phyloP scores from a whole-genome alignment of 805 yeast genomes.

The Starmerella tilneyi region DNA sequence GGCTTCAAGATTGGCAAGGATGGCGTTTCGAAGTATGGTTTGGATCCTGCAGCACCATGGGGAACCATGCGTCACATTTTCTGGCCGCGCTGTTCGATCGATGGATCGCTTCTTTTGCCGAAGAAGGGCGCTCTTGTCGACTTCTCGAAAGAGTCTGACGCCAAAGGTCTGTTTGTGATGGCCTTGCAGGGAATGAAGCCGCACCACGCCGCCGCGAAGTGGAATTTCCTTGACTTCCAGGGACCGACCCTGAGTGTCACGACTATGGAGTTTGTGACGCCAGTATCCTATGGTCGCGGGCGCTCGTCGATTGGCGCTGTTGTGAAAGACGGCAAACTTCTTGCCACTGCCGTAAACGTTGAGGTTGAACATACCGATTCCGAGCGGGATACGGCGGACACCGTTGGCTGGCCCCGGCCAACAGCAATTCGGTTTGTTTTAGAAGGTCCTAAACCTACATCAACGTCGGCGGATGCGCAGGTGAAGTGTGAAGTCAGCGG shows the following conservation, averaged over 20 bases:
- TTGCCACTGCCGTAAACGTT: conserved; percentile 58
- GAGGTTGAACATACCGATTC: conserved; percentile 40
- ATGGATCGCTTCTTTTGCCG: conserved; percentile 51
- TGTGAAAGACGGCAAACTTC: conserved; percentile 51
- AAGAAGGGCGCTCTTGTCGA: conserved; percentile 31
- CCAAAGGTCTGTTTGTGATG: conserved; percentile 73
- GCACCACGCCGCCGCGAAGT: conserved; percentile 93
- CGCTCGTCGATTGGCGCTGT: conserved; percentile 72
- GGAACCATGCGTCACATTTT: conserved; percentile 92
- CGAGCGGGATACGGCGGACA: conserved; percentile 40
- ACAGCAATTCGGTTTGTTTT: conserved; percentile 50
- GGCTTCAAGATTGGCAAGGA: conserved; percentile 86
- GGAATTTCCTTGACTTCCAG: conserved; percentile 91
- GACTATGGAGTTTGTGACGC: conserved; percentile 93
- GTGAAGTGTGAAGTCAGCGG: conserved; percentile 49
- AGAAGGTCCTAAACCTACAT: conserved; percentile 40
- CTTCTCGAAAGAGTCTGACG: conserved; percentile 24
- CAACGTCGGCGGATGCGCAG: conserved; percentile 33
- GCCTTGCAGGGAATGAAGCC: conserved; percentile 99
- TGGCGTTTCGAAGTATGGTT: conserved; percentile 81
- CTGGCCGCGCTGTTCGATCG: conserved; percentile 81
- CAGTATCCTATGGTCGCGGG: conserved; percentile 74
- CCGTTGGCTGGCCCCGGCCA: conserved; percentile 90
- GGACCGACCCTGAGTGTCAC: conserved; percentile 63
- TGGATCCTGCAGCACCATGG: conserved; percentile 79